These are phyloP conservation scores for Phytophthora citricola DNA, from an alignment of 352 stramenopile genomes.

Conservation along the genomic window DNA sequence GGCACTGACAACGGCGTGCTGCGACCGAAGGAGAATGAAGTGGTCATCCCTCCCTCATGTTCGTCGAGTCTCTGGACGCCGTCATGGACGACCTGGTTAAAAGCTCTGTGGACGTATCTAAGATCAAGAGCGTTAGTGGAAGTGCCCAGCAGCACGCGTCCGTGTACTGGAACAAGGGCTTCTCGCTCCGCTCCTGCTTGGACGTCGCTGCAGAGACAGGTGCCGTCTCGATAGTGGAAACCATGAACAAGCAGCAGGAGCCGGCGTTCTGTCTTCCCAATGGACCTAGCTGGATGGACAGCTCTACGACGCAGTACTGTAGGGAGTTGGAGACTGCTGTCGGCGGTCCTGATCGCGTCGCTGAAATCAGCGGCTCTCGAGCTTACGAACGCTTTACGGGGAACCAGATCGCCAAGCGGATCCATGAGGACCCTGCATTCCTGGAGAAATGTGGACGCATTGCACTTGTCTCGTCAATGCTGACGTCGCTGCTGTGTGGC, in stretches of 20 bases:
- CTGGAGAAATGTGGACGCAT: slow-evolving; percentile 56
- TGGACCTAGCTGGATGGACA: slow-evolving; percentile 89
- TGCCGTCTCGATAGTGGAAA: slow-evolving; percentile 25
- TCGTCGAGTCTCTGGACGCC: slow-evolving; percentile 80
- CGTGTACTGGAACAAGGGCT: slow-evolving; percentile 74
- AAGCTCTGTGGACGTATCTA: slow-evolving; percentile 39
- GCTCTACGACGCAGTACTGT: slow-evolving; percentile 71
- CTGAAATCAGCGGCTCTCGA: slow-evolving; percentile 77
- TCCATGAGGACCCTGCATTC: slow-evolving; percentile 53
- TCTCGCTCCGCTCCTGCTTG: slow-evolving; percentile 47
- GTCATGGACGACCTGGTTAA: slow-evolving; percentile 56
- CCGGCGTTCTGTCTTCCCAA: slow-evolving; percentile 62
- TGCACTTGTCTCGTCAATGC: slow-evolving; percentile 69
- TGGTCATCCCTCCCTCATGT: slow-evolving; percentile 78
- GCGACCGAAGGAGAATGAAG: slow-evolving; percentile 50
- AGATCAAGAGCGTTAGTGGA: slow-evolving; percentile 70
- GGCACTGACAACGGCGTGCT: slow-evolving; percentile 72
- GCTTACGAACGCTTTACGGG: slow-evolving; percentile 87
- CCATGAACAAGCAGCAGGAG: slow-evolving; percentile 33
- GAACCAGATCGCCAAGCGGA: slow-evolving; percentile 76
- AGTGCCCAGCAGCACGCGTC: slow-evolving; percentile 87
- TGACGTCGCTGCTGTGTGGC: slow-evolving; percentile 77
- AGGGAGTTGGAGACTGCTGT: slow-evolving; percentile 58
- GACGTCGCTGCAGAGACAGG: slow-evolving; percentile 27
- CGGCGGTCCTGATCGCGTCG: slow-evolving; percentile 62